Evolutionary conservation across 805 yeast species (phyloP), one percentile per base, ranked within the genome.

Genomic region (Suhomyces pyralidae): DNA sequence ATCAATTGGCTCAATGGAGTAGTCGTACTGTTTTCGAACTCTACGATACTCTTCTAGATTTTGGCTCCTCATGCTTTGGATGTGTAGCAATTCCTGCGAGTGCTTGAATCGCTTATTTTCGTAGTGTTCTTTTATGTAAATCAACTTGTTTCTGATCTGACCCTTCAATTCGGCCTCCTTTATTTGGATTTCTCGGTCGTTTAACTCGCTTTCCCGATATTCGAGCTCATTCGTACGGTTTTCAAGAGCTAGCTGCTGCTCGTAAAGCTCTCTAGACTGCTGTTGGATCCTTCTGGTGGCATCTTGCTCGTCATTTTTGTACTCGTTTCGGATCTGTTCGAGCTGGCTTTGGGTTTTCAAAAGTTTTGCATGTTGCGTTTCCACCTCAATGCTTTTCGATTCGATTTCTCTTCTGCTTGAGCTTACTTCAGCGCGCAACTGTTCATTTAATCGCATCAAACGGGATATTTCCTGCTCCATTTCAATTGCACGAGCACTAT

Each of bases 21-120:
- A 20, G 26, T 46, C 30, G 22, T 45, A 32, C 24, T 46, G 17
- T 36, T 51, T 43, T 36, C 59, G 28, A 17, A 53, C 28, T 38
- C 58, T 43, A 15, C 36, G 32, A 45, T 44, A 55, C 19, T 58
- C 60, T 15, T 49, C 50, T 7, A 34, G 47, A 19, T 51, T 46
- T 24, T 46, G 42, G 10, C 52, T 55, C 7, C 51, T 49, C 20
- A 46, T 49, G 40, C 52, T 45, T 17, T 53, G 45, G 9, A 58
- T 40, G 19, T 50, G 53, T 5, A 54, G 17, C 28, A 32, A 38
- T 28, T 58, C 61, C 24, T 52, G 56, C 5, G 45, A 20, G 3
- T 57, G 36, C n/a, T 50, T 25, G 25, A 52, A 36, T 17, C 42
- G 28, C 34, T 48, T 40, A 7, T 46, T 38, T 12, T 52, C 60